Percentiles rank a stretch among this genome's conserved stretches.
Evolutionary conservation across 164 flowering plant genomes (phyloP).

Genomic region (Brasenia schreberi): DNA sequence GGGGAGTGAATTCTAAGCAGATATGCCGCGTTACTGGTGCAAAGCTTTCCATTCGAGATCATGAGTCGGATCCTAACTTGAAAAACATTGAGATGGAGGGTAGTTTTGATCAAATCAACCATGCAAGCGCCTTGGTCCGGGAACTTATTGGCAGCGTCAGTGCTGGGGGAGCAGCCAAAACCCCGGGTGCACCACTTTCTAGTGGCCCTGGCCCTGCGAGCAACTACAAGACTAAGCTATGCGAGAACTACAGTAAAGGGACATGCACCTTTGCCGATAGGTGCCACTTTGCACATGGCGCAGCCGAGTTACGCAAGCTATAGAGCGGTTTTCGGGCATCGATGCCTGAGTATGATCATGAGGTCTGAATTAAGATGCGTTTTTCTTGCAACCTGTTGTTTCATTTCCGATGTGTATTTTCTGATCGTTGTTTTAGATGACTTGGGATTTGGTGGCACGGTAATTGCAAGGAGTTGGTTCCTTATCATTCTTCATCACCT

Average conservation of each 20-base stretch:
- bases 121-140: slow-evolving; percentile 63
- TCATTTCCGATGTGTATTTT: too few species aligned
- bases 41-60: slow-evolving; percentile 53
- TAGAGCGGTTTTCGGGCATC: neutral
- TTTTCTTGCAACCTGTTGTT: too few species aligned
- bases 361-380: too few species aligned
- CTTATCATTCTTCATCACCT: too few species aligned
- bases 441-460: too few species aligned
- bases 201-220: slow-evolving; percentile 11
- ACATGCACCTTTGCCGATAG: slow-evolving; percentile 62
- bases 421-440: too few species aligned
- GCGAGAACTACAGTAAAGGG: slow-evolving; percentile 54
- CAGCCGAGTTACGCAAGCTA: slow-evolving; percentile 40
- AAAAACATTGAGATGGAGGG: slow-evolving; percentile 81
- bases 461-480: too few species aligned
- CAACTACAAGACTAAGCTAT: slow-evolving; percentile 57
- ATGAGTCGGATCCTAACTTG: slow-evolving; percentile 47
- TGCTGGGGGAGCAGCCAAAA: neutral
- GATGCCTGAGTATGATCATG: slow-evolving; percentile 6
- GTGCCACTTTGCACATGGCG: slow-evolving; percentile 76
- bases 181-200: slow-evolving; percentile 13
- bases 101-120: slow-evolving; percentile 64
- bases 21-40: slow-evolving; percentile 60
- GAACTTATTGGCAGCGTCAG: slow-evolving; percentile 42
- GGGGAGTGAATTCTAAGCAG: slow-evolving; percentile 69